These are phyloP conservation scores for Thymus quinquecostatus DNA, from an alignment of 257 asterid genomes.

Conservation along the genomic window DNA sequence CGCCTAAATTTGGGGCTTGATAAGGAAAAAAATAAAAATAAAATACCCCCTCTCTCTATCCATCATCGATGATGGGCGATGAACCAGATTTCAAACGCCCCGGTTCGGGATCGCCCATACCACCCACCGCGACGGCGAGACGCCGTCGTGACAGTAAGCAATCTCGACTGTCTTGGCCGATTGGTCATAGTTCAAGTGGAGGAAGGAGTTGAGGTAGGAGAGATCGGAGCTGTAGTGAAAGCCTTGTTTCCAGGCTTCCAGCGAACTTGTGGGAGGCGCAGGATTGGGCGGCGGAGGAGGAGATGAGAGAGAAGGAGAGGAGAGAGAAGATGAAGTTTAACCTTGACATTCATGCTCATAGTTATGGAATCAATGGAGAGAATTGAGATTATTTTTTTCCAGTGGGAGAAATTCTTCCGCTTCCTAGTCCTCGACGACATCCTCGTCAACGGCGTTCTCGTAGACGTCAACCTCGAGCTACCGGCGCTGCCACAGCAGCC, in stretches of 20 bases:
- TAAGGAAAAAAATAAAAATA: too few relatives aligned
- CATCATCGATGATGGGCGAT: too few relatives aligned
- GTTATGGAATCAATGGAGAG: neutral
- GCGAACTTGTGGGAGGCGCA: slow-evolving; percentile 63
- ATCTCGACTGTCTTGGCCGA: slow-evolving; percentile 54
- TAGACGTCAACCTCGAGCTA: too few relatives aligned
- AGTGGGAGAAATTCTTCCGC: too few relatives aligned
- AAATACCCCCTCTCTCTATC: too few relatives aligned
- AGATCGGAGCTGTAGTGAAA: slow-evolving; percentile 70
- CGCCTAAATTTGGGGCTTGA: too few relatives aligned
- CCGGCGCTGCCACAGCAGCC: too few relatives aligned
- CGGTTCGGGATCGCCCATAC: slow-evolving; percentile 97
- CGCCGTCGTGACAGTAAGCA: slow-evolving; percentile 58
- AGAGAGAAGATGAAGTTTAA: slow-evolving; percentile 30
- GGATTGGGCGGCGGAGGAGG: slow-evolving; percentile 57
- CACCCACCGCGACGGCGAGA: slow-evolving; percentile 60
- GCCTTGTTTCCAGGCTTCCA: slow-evolving; percentile 55
- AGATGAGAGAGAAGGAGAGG: slow-evolving; percentile 33
- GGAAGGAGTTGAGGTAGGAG: slow-evolving; percentile 69
- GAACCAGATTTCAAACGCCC: too few relatives aligned
- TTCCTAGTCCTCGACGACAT: too few relatives aligned
- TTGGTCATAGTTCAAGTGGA: slow-evolving; percentile 70
- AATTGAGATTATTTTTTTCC: too few relatives aligned
- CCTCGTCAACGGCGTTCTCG: too few relatives aligned
- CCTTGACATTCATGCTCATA: slow-evolving; percentile 18